A percentile compares a stretch with the other conserved stretches of the same genome.
These are phyloP conservation scores for Nakazawaea holstii DNA, from an alignment of 805 yeast species.

Conservation along the genomic window DNA sequence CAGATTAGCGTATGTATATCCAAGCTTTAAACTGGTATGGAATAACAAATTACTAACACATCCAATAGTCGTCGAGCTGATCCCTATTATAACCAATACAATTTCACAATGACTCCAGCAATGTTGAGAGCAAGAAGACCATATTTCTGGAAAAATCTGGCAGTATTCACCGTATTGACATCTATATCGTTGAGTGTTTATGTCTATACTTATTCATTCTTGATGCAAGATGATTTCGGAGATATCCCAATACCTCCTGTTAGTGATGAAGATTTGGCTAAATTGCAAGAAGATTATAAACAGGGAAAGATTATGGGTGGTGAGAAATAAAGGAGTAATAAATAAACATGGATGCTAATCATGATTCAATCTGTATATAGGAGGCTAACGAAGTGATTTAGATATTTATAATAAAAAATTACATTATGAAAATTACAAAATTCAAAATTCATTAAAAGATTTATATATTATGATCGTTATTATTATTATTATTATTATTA, in stretches of 20 bases:
- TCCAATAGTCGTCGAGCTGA: conserved; percentile 16
- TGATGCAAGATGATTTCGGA: conserved; percentile 74
- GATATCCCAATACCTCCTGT: conserved; percentile 96
- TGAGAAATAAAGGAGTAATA: background rate
- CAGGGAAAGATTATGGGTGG: conserved; percentile 24
- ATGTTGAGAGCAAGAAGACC: conserved; percentile 87
- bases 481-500: background rate
- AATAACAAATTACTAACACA: background rate
- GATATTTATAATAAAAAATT: no score
- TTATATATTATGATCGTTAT: background rate
- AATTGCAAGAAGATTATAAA: conserved; percentile 70
- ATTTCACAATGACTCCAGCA: conserved; percentile 82
- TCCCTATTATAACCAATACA: conserved; percentile 36
- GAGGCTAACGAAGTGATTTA: no score
- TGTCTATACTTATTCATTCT: conserved; percentile 55
- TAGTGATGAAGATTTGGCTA: conserved; percentile 66
- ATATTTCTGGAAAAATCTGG: conserved; percentile 71
- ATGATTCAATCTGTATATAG: background rate
- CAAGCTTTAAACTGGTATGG: no score
- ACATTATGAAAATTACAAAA: no score
- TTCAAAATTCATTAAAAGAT: no score
- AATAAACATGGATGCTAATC: background rate
- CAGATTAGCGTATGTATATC: background rate
- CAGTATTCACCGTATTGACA: conserved; percentile 51
- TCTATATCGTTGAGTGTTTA: conserved; percentile 70